Conservation (phyloP, 2,329 filamentous ascomycete species). For the Neurospora crassa region DNA sequence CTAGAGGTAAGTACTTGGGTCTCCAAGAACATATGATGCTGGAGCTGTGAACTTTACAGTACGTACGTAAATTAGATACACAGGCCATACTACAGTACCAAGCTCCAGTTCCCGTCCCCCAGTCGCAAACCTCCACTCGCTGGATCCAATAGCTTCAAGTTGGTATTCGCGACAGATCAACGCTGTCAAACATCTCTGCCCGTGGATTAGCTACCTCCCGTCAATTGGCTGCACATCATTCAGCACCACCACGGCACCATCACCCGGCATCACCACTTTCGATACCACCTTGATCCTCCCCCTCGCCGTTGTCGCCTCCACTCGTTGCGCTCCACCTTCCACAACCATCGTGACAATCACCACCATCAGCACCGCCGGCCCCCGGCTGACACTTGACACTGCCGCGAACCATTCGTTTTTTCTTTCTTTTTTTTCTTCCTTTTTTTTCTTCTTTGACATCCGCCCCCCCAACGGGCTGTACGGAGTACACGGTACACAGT, state of each 20-base stretch:
- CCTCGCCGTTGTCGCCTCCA: not conserved
- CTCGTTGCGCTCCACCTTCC: not conserved
- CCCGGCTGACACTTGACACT: not conserved
- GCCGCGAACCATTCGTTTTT: not conserved
- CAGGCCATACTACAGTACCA: no score
- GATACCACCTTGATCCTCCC: not conserved
- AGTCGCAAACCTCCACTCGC: not conserved
- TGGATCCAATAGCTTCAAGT: not conserved
- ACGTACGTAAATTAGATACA: no score
- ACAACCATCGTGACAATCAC: not conserved
- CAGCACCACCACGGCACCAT: not conserved
- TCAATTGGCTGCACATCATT: not conserved
- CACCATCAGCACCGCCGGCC: not conserved
- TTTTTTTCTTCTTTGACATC: not conserved
- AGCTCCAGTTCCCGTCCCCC: not conserved
- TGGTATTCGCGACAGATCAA: not conserved
- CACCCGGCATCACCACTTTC: not conserved
- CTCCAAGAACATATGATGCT: not conserved
- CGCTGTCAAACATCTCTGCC: not conserved
- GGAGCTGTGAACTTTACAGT: no score
- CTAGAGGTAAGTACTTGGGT: not conserved
- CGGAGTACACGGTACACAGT: not conserved
- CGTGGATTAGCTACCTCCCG: not conserved
- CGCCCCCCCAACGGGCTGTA: not conserved
- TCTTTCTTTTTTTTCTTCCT: not conserved